Evolutionary conservation across 2,329 filamentous ascomycete species (phyloP).

Genomic region (Huntiella abstrusa): DNA sequence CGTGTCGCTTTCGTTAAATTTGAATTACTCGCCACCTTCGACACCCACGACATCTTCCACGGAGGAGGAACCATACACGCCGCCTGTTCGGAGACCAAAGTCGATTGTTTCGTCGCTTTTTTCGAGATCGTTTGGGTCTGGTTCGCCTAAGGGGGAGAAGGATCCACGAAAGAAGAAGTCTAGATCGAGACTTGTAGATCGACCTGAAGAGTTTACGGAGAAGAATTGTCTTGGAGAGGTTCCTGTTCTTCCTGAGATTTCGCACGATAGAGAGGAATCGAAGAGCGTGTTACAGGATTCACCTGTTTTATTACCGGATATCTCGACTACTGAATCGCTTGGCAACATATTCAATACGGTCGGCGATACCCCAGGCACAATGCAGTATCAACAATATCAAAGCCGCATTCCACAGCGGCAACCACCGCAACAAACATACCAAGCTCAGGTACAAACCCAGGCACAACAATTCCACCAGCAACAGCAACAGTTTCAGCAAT

Average conservation of each 20-base stretch:
- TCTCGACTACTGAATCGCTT: neutral
- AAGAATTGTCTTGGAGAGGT: no score
- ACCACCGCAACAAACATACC: neutral
- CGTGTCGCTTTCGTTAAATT: neutral
- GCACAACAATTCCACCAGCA: neutral
- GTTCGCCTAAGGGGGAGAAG: slow-evolving; percentile 3
- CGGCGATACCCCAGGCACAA: neutral
- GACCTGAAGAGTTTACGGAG: no score
- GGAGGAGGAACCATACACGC: neutral
- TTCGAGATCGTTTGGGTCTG: slow-evolving; percentile 3
- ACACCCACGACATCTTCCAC: slow-evolving; percentile 1
- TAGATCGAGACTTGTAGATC: neutral
- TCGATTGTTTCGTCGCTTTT: slow-evolving; percentile 9
- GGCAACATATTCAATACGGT: neutral
- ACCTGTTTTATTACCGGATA: no score
- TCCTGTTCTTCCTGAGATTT: no score
- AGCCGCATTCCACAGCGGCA: neutral
- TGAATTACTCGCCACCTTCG: neutral
- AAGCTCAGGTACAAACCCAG: neutral
- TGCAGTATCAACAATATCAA: slow-evolving; percentile 2
- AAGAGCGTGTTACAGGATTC: no score
- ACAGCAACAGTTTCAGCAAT: slow-evolving; percentile 1
- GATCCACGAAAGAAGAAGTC: slow-evolving; percentile 5
- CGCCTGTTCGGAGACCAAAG: slow-evolving; percentile 1
- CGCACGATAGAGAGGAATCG: no score